Conservation (phyloP, 2,329 filamentous ascomycete genomes). For the Nigrospora oryzae region DNA sequence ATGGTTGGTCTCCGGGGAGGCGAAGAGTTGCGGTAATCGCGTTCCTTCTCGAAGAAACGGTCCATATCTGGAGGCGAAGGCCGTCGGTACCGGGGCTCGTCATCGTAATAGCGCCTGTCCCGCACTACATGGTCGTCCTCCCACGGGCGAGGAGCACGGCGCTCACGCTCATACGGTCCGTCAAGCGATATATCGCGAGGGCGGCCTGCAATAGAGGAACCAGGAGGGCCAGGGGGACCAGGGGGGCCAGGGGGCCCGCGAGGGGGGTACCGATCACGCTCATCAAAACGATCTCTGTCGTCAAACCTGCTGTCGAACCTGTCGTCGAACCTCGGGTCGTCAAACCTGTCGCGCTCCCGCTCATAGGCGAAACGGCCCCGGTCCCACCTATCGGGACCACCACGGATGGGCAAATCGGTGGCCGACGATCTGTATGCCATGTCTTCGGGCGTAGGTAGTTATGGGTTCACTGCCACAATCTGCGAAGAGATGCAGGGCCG, state of each 20-base stretch:
- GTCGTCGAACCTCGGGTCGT: constrained; percentile 12
- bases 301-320: constrained; percentile 19
- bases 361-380: constrained; percentile 41
- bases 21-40: constrained; percentile 37
- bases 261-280: constrained; percentile 39
- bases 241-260: constrained; percentile 25
- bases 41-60: constrained; percentile 46
- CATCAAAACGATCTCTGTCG: constrained; percentile 43
- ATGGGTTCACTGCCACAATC: no score
- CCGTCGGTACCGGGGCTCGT: constrained; percentile 32
- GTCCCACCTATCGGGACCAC: constrained; percentile 42
- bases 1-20: constrained; percentile 57
- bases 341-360: constrained; percentile 34
- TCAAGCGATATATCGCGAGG: constrained; percentile 38
- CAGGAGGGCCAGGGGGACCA: constrained; percentile 15
- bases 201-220: constrained; percentile 7
- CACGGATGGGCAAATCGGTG: constrained; percentile 17
- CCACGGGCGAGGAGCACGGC: constrained; percentile 30
- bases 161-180: constrained; percentile 41
- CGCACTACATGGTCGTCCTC: constrained; percentile 37
- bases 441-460: constrained; percentile 1
- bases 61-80: constrained; percentile 38
- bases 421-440: constrained; percentile 23
- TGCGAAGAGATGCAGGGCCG: no score
- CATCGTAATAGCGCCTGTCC: constrained; percentile 48